phyloP scores from a whole-genome alignment of 2,329 filamentous ascomycete genomes.

The Sclerotinia spermophila region DNA sequence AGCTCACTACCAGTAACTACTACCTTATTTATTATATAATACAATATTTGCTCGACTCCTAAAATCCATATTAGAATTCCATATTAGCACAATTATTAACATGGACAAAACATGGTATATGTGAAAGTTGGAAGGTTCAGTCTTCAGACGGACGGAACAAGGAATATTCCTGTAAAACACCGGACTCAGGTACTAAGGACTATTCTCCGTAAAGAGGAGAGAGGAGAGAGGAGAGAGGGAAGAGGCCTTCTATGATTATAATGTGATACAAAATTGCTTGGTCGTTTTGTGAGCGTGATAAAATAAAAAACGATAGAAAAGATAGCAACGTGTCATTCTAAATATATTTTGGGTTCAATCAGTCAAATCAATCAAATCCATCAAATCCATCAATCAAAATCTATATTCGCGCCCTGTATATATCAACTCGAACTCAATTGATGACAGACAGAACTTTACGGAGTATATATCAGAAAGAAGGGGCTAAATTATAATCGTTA shows the following conservation, averaged over 20 bases:
- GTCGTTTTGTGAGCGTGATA: too few relatives aligned
- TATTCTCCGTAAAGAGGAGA: not conserved
- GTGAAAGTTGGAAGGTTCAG: not conserved
- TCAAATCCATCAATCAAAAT: not conserved
- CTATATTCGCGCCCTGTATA: not conserved
- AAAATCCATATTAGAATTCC: too few relatives aligned
- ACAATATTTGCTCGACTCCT: too few relatives aligned
- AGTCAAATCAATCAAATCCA: not conserved
- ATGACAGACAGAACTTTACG: slow-evolving; percentile 1
- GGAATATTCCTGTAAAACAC: slow-evolving; percentile 4
- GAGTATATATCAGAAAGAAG: too few relatives aligned
- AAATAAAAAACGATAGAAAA: too few relatives aligned
- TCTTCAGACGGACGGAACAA: not conserved
- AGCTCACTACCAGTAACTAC: too few relatives aligned
- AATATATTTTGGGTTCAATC: too few relatives aligned
- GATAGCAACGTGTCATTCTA: too few relatives aligned
- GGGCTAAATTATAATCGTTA: too few relatives aligned
- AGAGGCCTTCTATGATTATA: too few relatives aligned
- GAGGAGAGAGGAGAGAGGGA: not conserved
- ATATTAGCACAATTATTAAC: not conserved
- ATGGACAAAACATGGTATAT: not conserved
- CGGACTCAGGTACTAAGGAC: not conserved
- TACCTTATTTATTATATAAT: too few relatives aligned
- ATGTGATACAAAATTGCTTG: too few relatives aligned
- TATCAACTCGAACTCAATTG: not conserved